Evolutionary conservation across 371 early-diverging fungal species (phyloP).

Genomic region (Phascolomyces articulosus): DNA sequence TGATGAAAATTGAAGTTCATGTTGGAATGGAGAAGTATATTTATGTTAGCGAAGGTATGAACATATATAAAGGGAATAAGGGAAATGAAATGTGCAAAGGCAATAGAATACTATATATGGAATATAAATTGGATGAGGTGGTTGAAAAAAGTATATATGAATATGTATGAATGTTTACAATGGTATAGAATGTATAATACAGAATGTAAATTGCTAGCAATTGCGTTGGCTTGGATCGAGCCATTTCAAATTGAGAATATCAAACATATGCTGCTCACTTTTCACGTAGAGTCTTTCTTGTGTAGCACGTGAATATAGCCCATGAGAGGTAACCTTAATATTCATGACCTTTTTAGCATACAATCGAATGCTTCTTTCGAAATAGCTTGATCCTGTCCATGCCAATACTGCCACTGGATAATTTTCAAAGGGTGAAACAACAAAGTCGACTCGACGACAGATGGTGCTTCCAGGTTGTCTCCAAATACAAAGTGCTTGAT

Average conservation of each 20-base stretch:
- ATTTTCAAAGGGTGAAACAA: conserved; percentile 19
- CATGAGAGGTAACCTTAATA: conserved; percentile 22
- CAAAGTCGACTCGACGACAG: conserved; percentile 24
- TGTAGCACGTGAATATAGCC: conserved; percentile 12
- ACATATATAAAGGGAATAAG: too few relatives aligned
- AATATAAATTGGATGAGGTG: too few relatives aligned
- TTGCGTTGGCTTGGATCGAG: conserved; percentile 22
- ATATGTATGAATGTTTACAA: neutral
- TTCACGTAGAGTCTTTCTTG: conserved; percentile 8
- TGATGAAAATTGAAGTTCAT: too few relatives aligned
- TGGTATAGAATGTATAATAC: too few relatives aligned
- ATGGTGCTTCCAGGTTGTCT: conserved; percentile 9
- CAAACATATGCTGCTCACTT: conserved; percentile 23
- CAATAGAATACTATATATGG: too few relatives aligned
- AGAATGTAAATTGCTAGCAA: too few relatives aligned
- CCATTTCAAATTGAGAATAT: conserved; percentile 18
- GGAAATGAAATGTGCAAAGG: too few relatives aligned
- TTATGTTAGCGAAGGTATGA: too few relatives aligned
- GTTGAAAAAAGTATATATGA: neutral
- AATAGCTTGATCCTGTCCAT: conserved; percentile 29
- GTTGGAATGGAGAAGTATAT: too few relatives aligned
- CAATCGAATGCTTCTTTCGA: conserved; percentile 23
- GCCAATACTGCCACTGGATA: conserved; percentile 25
- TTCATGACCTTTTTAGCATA: conserved; percentile 16
- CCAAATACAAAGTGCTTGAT: conserved; percentile 28